Base-by-base conservation (phyloP, 371 early-diverging fungal genomes). In the Phascolomyces articulosus region DNA sequence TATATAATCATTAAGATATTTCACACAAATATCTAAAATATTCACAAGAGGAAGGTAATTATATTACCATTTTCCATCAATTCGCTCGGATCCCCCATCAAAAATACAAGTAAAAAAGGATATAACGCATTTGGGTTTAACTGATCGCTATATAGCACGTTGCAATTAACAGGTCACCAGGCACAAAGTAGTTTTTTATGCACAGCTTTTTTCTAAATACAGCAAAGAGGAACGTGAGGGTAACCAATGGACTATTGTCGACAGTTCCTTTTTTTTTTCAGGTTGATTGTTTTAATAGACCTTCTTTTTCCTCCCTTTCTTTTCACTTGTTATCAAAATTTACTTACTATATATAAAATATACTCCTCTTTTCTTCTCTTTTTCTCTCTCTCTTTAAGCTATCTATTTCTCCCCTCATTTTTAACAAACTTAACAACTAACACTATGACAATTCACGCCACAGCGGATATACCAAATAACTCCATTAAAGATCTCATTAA, bases 91-190 rank as follows among this genome's bases (percentile, higher is more conserved):
- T 16, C 16, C 6, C 18, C 44, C 34, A 34, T 34, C 34, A 34
- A 34, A n/a, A n/a, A n/a, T n/a, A n/a, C n/a, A n/a, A n/a, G n/a
- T n/a, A n/a, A n/a, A n/a, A n/a, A n/a, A n/a, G n/a, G 34, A 9
- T 34, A 34, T 34, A 34, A 34, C 31, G 9, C 44, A 44, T 44
- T 18, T 44, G 16, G 18, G 44, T 8, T 44, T 44, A 34, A 44
- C 44, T 44, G 6, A 44, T 44, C 44, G 44, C 15, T 44, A 34
- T 1, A n/a, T 13, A 44, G 0, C 16, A 44, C 18, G 8, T 18
- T 44, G 16, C 44, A 44, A 44, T 44, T 44, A 44, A 44, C 44
- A n/a, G 44, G 44, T 44, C 44, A 44, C 44, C 44, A 44, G 44
- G 16, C 16, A n/a, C n/a, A n/a, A n/a, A n/a, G n/a, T n/a, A n/a